These are phyloP conservation scores for Talaromyces rugulosus DNA, from an alignment of 2,329 filamentous ascomycete genomes.

Conservation along the genomic window DNA sequence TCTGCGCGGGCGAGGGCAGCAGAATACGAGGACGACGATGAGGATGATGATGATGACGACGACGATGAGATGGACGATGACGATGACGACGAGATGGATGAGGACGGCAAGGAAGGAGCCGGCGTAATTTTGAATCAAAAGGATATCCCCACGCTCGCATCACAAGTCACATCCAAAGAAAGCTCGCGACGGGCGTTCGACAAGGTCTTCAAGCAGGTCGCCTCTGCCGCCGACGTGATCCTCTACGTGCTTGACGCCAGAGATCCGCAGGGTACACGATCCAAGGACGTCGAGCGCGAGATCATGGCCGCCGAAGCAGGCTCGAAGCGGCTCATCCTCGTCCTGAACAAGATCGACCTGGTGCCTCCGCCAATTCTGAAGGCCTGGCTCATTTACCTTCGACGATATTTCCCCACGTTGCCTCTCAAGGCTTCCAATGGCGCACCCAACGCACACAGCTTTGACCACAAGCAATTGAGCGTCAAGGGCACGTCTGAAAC, in stretches of 20 bases:
- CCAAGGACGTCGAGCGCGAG: conserved; percentile 82
- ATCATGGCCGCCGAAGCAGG: conserved; percentile 83
- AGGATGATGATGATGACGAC: conserved; percentile 35
- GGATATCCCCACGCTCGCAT: conserved; percentile 43
- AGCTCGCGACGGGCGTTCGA: conserved; percentile 83
- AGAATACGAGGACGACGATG: conserved; percentile 44
- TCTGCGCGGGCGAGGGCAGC: conserved; percentile 41
- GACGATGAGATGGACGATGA: conserved; percentile 53
- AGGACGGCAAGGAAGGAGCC: conserved; percentile 47
- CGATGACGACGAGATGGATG: conserved; percentile 50
- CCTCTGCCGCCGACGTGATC: conserved; percentile 83
- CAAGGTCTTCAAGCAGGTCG: conserved; percentile 92
- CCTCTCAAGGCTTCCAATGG: conserved; percentile 80
- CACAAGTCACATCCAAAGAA: conserved; percentile 41
- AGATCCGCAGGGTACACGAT: conserved; percentile 85
- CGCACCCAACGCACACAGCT: conserved; percentile 80
- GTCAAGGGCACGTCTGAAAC: conserved; percentile 80
- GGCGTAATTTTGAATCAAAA: conserved; percentile 47
- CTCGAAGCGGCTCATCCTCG: conserved; percentile 81
- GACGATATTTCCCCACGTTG: conserved; percentile 85
- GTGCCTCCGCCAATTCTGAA: conserved; percentile 77
- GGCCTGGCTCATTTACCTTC: conserved; percentile 77
- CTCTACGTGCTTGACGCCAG: conserved; percentile 91
- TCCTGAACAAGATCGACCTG: conserved; percentile 94
- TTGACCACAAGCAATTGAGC: conserved; percentile 86